Base-by-base conservation (phyloP, 345 rosid genomes). In the Geranium rotundifolium region DNA sequence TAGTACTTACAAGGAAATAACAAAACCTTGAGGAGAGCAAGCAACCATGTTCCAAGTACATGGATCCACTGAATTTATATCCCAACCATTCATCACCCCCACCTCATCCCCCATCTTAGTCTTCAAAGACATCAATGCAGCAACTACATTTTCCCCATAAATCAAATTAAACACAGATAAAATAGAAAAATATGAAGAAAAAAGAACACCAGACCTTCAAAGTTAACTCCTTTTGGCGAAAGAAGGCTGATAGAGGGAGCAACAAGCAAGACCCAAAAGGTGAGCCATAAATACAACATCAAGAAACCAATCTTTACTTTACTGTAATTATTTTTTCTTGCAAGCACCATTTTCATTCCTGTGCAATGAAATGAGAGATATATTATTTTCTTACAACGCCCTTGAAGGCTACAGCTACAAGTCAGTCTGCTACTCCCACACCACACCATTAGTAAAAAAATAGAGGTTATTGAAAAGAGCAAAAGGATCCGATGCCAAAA, bases 21-120 rank as follows among this genome's bases (percentile, higher is more conserved):
- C 98, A 66, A 74, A 84, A 18, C 97, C 97, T 73, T 87, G 81
- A 56, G 65, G 19, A 31, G 98, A 92, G 70, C 97, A 92, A 67
- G 85, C 90, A 27, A 92, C 91, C 98, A 87, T 92, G 71, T 76
- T 83, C 98, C 98, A 92, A 68, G 98, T 89, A 73, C 98, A 92
- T 29, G 98, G 96, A 74, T 92, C 98, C 71, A 92, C 98, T 1
- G 98, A 92, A 81, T 89, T 87, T 60, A 89, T 82, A 78, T 92
- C 96, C 97, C 98, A 92, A 58, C 91, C 97, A 7, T 73, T 77
- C 87, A 89, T 74, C 34, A 82, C 98, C 50, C 63, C 58, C 54
- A 54, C 63, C 17, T 69, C 79, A 76, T 89, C 98, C 79, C 60
- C 71, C 88, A 92, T 81, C 68, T 84, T 87, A 58, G 64, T 83